Percentiles rank a stretch among this genome's conserved stretches.
These are phyloP conservation scores for Juncus inflexus DNA, from an alignment of 176 grass and related monocot species.

Conservation along the genomic window DNA sequence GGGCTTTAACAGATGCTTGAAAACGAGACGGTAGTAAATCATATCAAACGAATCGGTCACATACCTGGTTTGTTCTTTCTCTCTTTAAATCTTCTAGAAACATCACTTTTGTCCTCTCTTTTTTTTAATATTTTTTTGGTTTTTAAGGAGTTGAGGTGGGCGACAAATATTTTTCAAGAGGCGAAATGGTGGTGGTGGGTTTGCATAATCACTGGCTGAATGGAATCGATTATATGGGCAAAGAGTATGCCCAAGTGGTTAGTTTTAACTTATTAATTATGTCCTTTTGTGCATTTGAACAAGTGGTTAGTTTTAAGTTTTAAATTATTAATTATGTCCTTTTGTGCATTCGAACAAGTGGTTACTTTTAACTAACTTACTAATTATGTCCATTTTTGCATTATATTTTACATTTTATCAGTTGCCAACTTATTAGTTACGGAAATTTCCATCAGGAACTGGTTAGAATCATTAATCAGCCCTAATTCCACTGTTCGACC, in stretches of 20 bases:
- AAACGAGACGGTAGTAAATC: slow-evolving; percentile 12
- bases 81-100: neutral
- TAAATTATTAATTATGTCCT: no score
- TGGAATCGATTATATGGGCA: slow-evolving; percentile 89
- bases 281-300: no score
- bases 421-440: no score
- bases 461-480: no score
- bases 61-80: slow-evolving; percentile 10
- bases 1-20: slow-evolving; percentile 14
- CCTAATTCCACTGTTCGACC: no score
- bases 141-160: slow-evolving; percentile 67
- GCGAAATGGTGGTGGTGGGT: slow-evolving; percentile 90
- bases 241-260: slow-evolving; percentile 56
- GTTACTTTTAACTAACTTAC: no score
- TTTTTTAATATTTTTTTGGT: neutral
- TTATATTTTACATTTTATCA: no score
- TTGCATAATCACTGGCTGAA: slow-evolving; percentile 93
- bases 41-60: slow-evolving; percentile 18
- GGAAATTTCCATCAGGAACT: no score
- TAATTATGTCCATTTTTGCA: no score
- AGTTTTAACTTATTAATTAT: no score
- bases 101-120: neutral
- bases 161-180: slow-evolving; percentile 67
- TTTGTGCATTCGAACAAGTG: no score
- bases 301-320: no score